These are phyloP conservation scores for Blastobotrys niveus DNA, from an alignment of 1,139 yeast species.

Conservation along the genomic window DNA sequence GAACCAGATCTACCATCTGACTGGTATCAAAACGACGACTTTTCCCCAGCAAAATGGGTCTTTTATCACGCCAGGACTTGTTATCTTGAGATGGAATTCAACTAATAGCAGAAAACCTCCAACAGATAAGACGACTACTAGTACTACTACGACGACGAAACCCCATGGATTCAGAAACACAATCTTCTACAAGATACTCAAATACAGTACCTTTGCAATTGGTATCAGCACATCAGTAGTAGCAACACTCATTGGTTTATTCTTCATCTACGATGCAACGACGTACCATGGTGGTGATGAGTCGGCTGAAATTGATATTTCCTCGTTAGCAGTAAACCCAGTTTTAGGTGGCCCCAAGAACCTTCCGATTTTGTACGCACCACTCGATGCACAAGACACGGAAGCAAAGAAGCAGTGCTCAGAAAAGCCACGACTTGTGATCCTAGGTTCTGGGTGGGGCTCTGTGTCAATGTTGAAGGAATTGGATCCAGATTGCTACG, in stretches of 20 bases:
- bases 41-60: background rate
- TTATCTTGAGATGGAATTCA: background rate
- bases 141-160: too few species aligned
- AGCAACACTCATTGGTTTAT: conserved; percentile 32
- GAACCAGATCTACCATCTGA: background rate
- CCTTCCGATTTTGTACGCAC: conserved; percentile 49
- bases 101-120: background rate
- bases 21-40: background rate
- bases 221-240: conserved; percentile 23
- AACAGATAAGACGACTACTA: conserved; percentile 9
- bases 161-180: background rate
- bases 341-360: conserved; percentile 62
- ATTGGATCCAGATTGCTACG: conserved; percentile 46
- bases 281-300: conserved; percentile 37
- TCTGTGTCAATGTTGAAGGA: conserved; percentile 36
- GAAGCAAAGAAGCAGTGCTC: conserved; percentile 38
- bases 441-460: conserved; percentile 62
- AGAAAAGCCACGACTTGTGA: conserved; percentile 48
- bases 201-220: conserved; percentile 20
- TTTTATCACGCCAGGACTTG: background rate
- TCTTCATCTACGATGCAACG: conserved; percentile 58
- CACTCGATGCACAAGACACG: conserved; percentile 49
- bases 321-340: conserved; percentile 48
- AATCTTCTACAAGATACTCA: conserved; percentile 16
- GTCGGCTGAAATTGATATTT: conserved; percentile 39